phyloP scores from a whole-genome alignment of 805 yeast genomes.

The Teunomyces pallodes region DNA sequence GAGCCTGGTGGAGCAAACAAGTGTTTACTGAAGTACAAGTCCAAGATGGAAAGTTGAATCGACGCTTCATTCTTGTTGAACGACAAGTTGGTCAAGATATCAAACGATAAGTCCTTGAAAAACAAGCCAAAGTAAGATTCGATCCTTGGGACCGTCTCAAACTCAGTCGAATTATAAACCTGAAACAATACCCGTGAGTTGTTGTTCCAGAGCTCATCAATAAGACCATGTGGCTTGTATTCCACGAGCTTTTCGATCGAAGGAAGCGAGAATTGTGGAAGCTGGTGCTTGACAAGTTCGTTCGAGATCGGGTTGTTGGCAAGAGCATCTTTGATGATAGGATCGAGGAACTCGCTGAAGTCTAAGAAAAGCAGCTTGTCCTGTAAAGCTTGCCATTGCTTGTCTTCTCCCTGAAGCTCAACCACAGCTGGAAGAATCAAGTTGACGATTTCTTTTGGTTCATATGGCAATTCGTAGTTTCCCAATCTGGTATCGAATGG shows the following conservation, averaged over 20 bases:
- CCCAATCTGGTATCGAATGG: conserved; percentile 36
- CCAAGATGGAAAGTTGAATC: conserved; percentile 73
- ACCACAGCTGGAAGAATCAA: conserved; percentile 51
- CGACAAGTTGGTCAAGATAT: conserved; percentile 74
- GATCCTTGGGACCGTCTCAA: conserved; percentile 55
- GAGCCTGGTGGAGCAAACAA: conserved; percentile 60
- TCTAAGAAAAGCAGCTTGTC: conserved; percentile 32
- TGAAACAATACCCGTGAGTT: conserved; percentile 60
- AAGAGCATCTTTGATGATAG: conserved; percentile 32
- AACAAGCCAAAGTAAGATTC: conserved; percentile 47
- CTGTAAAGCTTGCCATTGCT: conserved; percentile 37
- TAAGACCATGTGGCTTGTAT: conserved; percentile 26
- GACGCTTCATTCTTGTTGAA: conserved; percentile 88
- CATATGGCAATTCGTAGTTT: conserved; percentile 46
- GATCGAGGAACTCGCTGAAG: conserved; percentile 30
- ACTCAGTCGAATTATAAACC: conserved; percentile 54
- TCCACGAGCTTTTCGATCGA: conserved; percentile 14
- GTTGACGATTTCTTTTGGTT: conserved; percentile 46
- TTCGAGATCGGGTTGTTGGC: conserved; percentile 35
- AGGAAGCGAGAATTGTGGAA: conserved; percentile 41
- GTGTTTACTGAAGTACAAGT: conserved; percentile 64
- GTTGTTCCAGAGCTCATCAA: conserved; percentile 64
- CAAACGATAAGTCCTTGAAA: conserved; percentile 72
- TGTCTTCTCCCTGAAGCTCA: conserved; percentile 31
- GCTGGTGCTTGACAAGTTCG: conserved; percentile 37